Evolutionary conservation across 495 filamentous ascomycete genomes (phyloP).

Genomic region (Amniculicola lignicola): DNA sequence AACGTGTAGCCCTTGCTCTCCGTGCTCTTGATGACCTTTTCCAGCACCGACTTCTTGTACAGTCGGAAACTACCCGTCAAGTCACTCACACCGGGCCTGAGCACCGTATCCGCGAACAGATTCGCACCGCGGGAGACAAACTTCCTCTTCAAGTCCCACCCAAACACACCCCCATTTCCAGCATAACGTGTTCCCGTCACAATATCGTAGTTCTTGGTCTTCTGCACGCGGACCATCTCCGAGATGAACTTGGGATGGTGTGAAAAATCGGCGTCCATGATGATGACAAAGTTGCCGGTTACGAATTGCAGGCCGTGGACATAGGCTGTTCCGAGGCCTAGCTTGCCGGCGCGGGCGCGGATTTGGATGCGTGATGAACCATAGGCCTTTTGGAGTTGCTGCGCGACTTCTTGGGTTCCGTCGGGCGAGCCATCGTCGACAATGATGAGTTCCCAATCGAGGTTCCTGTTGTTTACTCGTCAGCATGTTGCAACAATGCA

Average conservation of each 20-base stretch:
- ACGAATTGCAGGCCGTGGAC: conserved; percentile 86
- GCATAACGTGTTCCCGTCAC: conserved; percentile 95
- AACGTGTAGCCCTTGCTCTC: conserved; percentile 96
- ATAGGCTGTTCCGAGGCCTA: conserved; percentile 95
- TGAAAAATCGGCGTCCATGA: conserved; percentile 99
- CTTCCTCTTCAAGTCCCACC: conserved; percentile 97
- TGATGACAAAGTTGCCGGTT: conserved; percentile 91
- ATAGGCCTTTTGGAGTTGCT: conserved; percentile 85
- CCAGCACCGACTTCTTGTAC: conserved; percentile 85
- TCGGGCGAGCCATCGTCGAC: conserved; percentile 98
- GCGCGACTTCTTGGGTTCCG: conserved; percentile 83
- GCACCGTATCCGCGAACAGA: conserved; percentile 89
- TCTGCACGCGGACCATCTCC: conserved; percentile 76
- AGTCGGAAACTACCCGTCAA: conserved; percentile 90
- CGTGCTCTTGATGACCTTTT: conserved; percentile 84
- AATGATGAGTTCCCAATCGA: conserved; percentile 96
- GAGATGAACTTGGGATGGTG: conserved; percentile 98
- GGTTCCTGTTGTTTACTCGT: conserved; percentile 55
- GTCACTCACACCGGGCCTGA: conserved; percentile 93
- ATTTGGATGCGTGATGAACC: conserved; percentile 70
- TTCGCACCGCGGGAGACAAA: conserved; percentile 88
- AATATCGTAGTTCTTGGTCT: conserved; percentile 76
- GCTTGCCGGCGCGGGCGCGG: conserved; percentile 84
- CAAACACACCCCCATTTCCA: conserved; percentile 86
- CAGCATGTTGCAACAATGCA: neutral